Base-by-base conservation (phyloP, 1,139 yeast genomes). In the Magnusiomyces suaveolens region DNA sequence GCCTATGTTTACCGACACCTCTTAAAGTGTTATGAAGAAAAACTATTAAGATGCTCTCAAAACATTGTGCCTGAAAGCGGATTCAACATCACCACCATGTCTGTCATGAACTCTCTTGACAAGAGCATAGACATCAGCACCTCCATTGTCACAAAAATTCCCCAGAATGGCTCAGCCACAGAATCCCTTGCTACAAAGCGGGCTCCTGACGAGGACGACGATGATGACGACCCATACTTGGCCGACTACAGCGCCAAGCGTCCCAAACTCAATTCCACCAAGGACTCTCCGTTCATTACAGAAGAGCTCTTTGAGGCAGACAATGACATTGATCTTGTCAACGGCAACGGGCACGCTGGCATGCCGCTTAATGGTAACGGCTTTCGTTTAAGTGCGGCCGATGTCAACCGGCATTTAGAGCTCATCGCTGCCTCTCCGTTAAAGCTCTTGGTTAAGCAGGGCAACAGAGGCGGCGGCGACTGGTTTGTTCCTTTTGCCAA, bases 1-100 rank as follows among this genome's bases (percentile, higher is more conserved):
- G 78, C 95, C 0, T 72, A 75, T 52, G 76, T 94, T 6, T 92
- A 85, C 65, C 75, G 77, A 53, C 70, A 76, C 8, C 81, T 84
- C 4, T 75, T 92, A 58, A 64, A 71, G 47, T 66, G 77, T 44
- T 73, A 86, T 36, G 96, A 89, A 66, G 56, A 62, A 24, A 60
- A 60, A 46, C 52, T 71, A 4, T 55, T 58, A 24, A 56, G 66
- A 8, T 65, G 73, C 52, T 55, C 56, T 3, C 67, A 66, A 52
- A 57, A 59, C 3, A 62, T 63, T 20, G 55, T 63, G 2, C 62
- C 66, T 0, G 62, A 63, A 4, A 59, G 62, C 8, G 70, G 65
- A 21, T 60, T 60, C 46, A 62, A 60, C n/a, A 64, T 73, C 23
- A 61, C 74, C 2, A 64, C 72, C 4, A 58, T 64, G 52, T 68